Percentiles rank a stretch among this genome's conserved stretches.
These are phyloP conservation scores for Colletotrichum navitas DNA, from an alignment of 2,329 filamentous ascomycete species.

Conservation along the genomic window DNA sequence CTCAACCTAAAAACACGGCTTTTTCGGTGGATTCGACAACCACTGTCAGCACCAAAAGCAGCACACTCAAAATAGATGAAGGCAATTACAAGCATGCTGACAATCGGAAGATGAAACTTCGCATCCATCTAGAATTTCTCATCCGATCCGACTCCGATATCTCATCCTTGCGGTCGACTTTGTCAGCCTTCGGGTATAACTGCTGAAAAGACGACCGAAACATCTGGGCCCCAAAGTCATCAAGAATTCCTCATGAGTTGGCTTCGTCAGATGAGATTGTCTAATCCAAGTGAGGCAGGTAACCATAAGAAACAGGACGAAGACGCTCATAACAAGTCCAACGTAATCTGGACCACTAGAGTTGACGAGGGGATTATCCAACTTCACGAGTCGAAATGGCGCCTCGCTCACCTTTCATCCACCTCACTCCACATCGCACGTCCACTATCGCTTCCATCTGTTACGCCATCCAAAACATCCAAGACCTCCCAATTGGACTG, in stretches of 20 bases:
- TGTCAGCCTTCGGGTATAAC: neutral
- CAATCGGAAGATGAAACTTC: neutral
- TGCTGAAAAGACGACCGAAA: neutral
- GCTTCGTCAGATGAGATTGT: neutral
- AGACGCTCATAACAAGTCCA: neutral
- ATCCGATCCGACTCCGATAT: neutral
- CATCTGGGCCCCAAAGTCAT: too few species aligned
- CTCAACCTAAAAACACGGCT: too few species aligned
- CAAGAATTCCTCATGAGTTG: neutral
- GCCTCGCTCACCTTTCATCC: conserved; percentile 14
- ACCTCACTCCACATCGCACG: neutral
- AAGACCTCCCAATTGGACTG: neutral
- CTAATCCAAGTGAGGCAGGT: neutral
- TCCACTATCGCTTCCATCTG: neutral
- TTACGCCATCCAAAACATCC: neutral
- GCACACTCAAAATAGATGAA: neutral
- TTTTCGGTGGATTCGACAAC: neutral
- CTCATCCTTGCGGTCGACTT: neutral
- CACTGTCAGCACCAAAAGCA: neutral
- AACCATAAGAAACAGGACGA: neutral
- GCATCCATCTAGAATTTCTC: neutral
- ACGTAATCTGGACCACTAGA: neutral
- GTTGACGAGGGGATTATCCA: neutral
- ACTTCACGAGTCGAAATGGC: neutral
- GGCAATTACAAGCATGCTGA: neutral